Evolutionary conservation across 208 protist species (phyloP).

Genomic region (Angomonas ambiguus): DNA sequence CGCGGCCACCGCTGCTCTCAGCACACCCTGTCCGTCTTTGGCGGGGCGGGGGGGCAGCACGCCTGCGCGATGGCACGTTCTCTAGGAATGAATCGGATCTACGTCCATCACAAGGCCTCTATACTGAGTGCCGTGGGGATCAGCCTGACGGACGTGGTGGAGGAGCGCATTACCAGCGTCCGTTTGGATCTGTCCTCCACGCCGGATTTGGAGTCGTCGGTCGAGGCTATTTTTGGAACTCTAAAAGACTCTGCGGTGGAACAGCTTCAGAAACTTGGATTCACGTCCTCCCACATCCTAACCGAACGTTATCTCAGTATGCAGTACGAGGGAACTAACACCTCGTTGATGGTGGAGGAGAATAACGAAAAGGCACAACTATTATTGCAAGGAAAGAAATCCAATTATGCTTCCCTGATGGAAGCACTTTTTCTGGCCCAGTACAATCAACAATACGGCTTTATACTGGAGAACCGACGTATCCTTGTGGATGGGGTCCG

Average conservation of each 20-base stretch:
- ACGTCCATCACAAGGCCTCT: constrained; percentile 71
- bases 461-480: constrained; percentile 56
- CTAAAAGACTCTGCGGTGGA: constrained; percentile 15
- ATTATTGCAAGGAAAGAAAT: not conserved
- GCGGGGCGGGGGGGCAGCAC: constrained; percentile 93
- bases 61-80: constrained; percentile 90
- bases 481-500: constrained; percentile 93
- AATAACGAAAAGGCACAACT: not conserved
- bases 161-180: constrained; percentile 80
- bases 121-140: constrained; percentile 92
- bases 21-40: constrained; percentile 91
- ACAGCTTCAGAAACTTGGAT: constrained; percentile 37
- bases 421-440: constrained; percentile 56
- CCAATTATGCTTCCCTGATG: constrained; percentile 24
- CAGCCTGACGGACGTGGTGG: constrained; percentile 89
- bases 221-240: constrained; percentile 28
- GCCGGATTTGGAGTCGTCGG: constrained; percentile 22
- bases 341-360: constrained; percentile 81
- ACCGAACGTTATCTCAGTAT: constrained; percentile 79
- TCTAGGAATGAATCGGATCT: constrained; percentile 76
- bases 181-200: constrained; percentile 17
- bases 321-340: constrained; percentile 92
- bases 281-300: constrained; percentile 38
- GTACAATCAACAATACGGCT: constrained; percentile 91
- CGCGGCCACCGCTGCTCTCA: constrained; percentile 81